A percentile compares a stretch with the other conserved stretches of the same genome.
Conservation (phyloP, 805 yeast species). For the Ogataea naganishii region DNA sequence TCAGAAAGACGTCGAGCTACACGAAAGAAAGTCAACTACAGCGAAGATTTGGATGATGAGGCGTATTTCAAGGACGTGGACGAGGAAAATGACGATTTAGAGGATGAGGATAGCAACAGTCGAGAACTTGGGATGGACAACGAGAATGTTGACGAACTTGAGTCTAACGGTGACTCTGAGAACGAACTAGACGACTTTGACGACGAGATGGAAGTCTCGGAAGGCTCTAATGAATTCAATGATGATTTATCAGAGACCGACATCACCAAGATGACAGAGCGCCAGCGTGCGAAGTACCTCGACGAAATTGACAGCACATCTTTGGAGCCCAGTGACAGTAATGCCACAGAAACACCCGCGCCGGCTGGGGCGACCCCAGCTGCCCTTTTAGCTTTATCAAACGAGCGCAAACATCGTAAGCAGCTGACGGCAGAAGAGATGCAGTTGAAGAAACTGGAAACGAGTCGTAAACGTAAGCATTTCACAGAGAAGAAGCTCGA, state of each 20-base stretch:
- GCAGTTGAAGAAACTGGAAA: constrained; percentile 74
- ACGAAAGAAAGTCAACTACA: constrained; percentile 6
- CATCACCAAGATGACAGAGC: constrained; percentile 42
- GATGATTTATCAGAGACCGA: constrained; percentile 31
- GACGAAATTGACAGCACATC: constrained; percentile 22
- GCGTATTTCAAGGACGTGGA: constrained; percentile 10
- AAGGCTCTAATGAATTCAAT: constrained; percentile 13
- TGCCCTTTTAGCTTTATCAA: constrained; percentile 26
- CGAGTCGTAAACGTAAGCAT: constrained; percentile 81
- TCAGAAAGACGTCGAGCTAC: constrained; percentile 4
- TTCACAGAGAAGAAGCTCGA: constrained; percentile 74
- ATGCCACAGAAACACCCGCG: constrained; percentile 1
- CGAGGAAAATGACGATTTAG: constrained; percentile 12
- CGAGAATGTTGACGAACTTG: constrained; percentile 11
- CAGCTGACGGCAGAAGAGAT: constrained; percentile 77
- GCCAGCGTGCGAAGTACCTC: constrained; percentile 40
- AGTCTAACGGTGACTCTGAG: constrained; percentile 13
- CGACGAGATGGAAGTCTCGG: constrained; percentile 12
- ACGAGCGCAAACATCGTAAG: constrained; percentile 38
- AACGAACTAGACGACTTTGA: constrained; percentile 11
- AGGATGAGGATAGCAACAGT: constrained; percentile 12
- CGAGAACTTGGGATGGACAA: constrained; percentile 13
- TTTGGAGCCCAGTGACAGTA: too few relatives aligned
- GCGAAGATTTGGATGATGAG: constrained; percentile 29
- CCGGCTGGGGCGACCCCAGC: constrained; percentile 6